Evolutionary conservation across 441 rosid genomes (phyloP), one percentile per base, ranked within the genome.

Genomic region (Pelargonium australe): DNA sequence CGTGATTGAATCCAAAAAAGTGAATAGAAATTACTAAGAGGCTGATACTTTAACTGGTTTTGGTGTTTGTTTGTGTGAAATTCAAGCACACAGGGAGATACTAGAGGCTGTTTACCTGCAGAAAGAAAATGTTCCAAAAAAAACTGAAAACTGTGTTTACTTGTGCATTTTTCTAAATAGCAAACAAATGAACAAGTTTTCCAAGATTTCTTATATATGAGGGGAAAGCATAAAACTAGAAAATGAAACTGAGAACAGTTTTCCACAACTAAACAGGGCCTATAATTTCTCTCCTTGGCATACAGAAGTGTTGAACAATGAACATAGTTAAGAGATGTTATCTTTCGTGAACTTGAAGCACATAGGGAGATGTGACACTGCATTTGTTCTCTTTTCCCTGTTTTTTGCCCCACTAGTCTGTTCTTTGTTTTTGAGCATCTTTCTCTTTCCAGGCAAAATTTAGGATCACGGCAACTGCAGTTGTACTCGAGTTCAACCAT

Each of bases 401-500:
- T 20, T 28, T 53, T 23, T 40, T 43, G 43, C 43, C 41, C 40
- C 5, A 61, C 16, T 4, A 37, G 0, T 64, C 44, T 44, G 7
- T 53, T 69, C 25, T 69, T 65, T 43, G 16, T 74, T 76, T 61
- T 69, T 67, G 25, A 78, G 41, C 57, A 61, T 65, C 64, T 78
- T 65, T 77, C 61, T 19, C 72, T 70, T 73, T 68, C 16, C 81
- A 94, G 97, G 84, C 78, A 75, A 78, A 86, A 77, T 94, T 94
- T 78, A 85, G 95, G 71, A 83, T 94, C 76, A 86, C 93, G 68
- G 97, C 97, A 31, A 94, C 96, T 45, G 86, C 90, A 40, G 83
- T 80, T 49, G 83, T 87, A 31, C 84, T 89, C 10, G 95, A 94
- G 84, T 87, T 77, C 79, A 94, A 89, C 80, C 99, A 94, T 79